A percentile compares a stretch with the other conserved stretches of the same genome.
phyloP scores from a whole-genome alignment of 257 asterid genomes.

The Lycium barbarum region DNA sequence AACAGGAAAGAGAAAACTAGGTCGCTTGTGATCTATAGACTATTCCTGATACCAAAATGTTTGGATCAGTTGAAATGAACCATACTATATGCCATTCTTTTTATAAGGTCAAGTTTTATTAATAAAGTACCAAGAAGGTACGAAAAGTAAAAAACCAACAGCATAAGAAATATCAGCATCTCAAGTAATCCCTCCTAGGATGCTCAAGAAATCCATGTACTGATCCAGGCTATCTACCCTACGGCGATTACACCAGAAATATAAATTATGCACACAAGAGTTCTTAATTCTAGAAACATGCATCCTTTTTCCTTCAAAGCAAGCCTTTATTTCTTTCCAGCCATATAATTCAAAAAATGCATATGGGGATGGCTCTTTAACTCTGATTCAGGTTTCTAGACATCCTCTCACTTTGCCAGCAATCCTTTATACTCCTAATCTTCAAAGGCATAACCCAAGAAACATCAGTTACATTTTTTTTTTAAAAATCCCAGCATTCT shows the following conservation, averaged over 20 bases:
- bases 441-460: not conserved
- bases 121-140: slow-evolving; percentile 13
- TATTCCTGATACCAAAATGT: slow-evolving; percentile 1
- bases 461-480: not conserved
- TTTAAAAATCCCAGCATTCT: not conserved
- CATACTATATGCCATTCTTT: not conserved
- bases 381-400: not conserved
- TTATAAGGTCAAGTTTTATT: not conserved
- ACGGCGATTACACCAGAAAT: not conserved
- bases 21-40: not conserved
- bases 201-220: not conserved
- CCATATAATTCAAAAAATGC: not conserved
- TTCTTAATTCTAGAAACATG: slow-evolving; percentile 11
- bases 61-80: slow-evolving; percentile 1
- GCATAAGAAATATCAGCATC: not conserved
- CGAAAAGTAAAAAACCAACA: not conserved
- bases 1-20: slow-evolving; percentile 15
- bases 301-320: not conserved
- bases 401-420: not conserved
- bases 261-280: not conserved
- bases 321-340: not conserved
- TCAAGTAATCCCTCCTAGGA: slow-evolving; percentile 4
- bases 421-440: not conserved
- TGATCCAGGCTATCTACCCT: slow-evolving; percentile 6
- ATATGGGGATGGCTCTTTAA: not conserved